Base-by-base conservation (phyloP, 2,329 filamentous ascomycete genomes). In the Stachybotrys elegans region DNA sequence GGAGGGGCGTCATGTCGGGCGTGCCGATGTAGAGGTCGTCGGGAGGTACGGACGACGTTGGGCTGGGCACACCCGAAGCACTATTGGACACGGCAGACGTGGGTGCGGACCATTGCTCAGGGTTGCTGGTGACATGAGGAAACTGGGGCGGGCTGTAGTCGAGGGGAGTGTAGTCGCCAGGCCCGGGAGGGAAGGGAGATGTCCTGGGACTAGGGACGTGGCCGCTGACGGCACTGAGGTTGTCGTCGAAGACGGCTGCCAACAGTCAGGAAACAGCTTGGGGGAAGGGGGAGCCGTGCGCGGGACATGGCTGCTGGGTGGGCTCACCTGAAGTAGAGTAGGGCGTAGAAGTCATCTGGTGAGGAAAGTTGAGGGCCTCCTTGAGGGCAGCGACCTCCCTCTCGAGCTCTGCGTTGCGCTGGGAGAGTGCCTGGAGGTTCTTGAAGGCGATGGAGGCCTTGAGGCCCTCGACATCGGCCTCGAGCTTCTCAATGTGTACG, bases 401-500 rank as follows among this genome's bases (percentile, higher is more conserved):
- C 57, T 81, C 75, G 40, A 81, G 69, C 25, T 66, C 67, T 54
- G 70, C 70, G 60, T 79, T 80, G 49, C 70, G 70, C 50, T 68
- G 68, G 37, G 76, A 60, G 36, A 79, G 62, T 35, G 74, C 70
- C 54, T 76, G 73, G 45, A 78, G 64, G n/a, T 69, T 70, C 50
- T 71, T 67, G 52, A 78, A 72, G 40, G 70, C 67, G 56, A 61
- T 67, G 45, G 65, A 65, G 58, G 66, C 70, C 48, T 74, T 72
- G 51, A 94, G 76, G 51, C 92, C 86, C 44, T 83, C 77, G 48
- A 95, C 84, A 54, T 86, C 81, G 50, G 73, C 73, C 68, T 94
- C 87, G 41, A 95, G 71, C 19, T 73, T 73, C 59, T 93, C 88
- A 56, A 95, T 95, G 62, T 89, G 86, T 58, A 86, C 81, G 69